Evolutionary conservation across 345 rosid species (phyloP).

Genomic region (Atalantia buxifolia): DNA sequence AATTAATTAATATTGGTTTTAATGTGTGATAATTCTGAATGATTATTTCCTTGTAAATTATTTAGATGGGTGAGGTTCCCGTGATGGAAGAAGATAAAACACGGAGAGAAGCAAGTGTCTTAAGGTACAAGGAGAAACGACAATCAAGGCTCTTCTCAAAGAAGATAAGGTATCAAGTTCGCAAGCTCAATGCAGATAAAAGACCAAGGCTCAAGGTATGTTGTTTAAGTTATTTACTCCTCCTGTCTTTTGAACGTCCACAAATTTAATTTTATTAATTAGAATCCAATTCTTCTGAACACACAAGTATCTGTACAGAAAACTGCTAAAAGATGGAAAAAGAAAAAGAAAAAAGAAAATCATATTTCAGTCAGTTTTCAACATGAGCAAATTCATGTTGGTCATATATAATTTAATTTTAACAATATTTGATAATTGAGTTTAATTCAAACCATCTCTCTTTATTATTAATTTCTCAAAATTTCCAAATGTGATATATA

Average conservation of each 20-base stretch:
- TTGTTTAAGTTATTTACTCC: background rate
- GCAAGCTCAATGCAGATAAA: constrained; percentile 78
- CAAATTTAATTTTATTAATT: too few species aligned
- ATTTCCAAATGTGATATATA: too few species aligned
- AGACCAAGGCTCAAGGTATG: constrained; percentile 76
- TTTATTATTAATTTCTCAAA: too few species aligned
- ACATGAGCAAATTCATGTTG: too few species aligned
- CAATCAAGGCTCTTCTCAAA: constrained; percentile 66
- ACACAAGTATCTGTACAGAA: too few species aligned
- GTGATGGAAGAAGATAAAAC: constrained; percentile 63
- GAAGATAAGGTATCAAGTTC: constrained; percentile 78
- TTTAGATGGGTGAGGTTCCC: constrained; percentile 64
- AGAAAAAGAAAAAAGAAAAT: too few species aligned
- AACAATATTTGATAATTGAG: background rate
- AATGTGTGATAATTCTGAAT: background rate
- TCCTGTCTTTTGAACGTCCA: background rate
- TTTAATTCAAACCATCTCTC: too few species aligned
- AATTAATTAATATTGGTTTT: background rate
- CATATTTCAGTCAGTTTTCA: too few species aligned
- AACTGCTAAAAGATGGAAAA: too few species aligned
- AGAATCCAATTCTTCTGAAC: too few species aligned
- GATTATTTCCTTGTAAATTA: background rate
- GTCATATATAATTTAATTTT: too few species aligned
- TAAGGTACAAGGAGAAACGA: constrained; percentile 77
- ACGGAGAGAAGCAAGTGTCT: constrained; percentile 76